These are phyloP conservation scores for Monosporascus sp. DNA, from an alignment of 2,329 filamentous ascomycete species.

Conservation along the genomic window DNA sequence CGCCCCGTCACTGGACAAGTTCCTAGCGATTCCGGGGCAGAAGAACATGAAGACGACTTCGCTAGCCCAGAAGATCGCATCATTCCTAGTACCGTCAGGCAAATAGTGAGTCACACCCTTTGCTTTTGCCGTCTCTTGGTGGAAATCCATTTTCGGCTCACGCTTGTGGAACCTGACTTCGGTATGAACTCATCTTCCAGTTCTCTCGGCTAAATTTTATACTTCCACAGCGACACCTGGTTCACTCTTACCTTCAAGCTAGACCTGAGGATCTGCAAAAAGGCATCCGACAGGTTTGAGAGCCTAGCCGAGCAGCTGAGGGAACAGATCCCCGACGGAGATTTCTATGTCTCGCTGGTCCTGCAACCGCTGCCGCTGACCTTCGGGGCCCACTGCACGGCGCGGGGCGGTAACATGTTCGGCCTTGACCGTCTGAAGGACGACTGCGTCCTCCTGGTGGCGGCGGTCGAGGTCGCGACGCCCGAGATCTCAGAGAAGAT, in stretches of 20 bases:
- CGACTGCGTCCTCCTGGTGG: slow-evolving; percentile 6
- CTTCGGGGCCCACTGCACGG: slow-evolving; percentile 5
- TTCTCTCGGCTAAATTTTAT: slow-evolving; percentile 1
- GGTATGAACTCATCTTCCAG: too few relatives aligned
- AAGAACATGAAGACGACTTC: slow-evolving; percentile 6
- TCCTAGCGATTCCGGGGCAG: slow-evolving; percentile 9
- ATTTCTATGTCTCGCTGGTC: slow-evolving; percentile 8
- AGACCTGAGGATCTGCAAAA: slow-evolving; percentile 11
- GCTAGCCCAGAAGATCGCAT: slow-evolving; percentile 7
- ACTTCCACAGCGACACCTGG: slow-evolving; percentile 7
- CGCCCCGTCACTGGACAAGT: slow-evolving; percentile 6
- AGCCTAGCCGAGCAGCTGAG: slow-evolving; percentile 6
- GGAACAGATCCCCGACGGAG: slow-evolving; percentile 4
- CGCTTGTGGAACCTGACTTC: background rate
- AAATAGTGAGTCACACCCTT: slow-evolving; percentile 6
- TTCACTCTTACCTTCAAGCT: slow-evolving; percentile 13
- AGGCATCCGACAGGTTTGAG: slow-evolving; percentile 5
- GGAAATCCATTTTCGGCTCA: background rate
- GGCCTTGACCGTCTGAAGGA: slow-evolving; percentile 6
- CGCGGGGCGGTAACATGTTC: slow-evolving; percentile 10
- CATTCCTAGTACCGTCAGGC: slow-evolving; percentile 8
- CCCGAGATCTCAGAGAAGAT: slow-evolving; percentile 2
- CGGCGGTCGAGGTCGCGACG: slow-evolving; percentile 5
- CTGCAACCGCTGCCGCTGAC: slow-evolving; percentile 9
- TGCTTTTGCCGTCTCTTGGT: background rate